These are phyloP conservation scores for Vitis hybrid DNA, from an alignment of 177 flowering plant genomes.

Conservation along the genomic window DNA sequence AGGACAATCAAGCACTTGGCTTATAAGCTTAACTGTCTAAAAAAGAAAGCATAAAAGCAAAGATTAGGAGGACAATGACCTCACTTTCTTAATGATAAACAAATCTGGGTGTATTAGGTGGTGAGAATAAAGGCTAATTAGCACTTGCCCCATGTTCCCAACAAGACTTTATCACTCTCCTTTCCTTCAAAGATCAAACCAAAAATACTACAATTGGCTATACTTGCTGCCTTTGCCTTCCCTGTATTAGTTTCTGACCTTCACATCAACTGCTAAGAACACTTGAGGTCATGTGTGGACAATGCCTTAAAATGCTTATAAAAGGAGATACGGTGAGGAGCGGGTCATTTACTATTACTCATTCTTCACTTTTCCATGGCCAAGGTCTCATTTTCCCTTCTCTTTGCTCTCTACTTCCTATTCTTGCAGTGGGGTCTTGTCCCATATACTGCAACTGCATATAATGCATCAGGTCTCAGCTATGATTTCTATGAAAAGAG, in stretches of 20 bases:
- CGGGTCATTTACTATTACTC: no score
- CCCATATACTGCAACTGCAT: background rate
- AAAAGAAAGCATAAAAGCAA: no score
- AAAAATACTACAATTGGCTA: background rate
- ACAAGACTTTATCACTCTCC: no score
- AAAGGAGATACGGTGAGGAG: background rate
- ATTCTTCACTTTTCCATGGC: background rate
- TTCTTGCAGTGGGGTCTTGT: background rate
- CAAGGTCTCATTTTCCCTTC: background rate
- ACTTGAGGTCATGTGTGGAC: background rate
- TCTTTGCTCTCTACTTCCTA: background rate
- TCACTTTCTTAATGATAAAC: no score
- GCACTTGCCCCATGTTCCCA: no score
- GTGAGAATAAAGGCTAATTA: no score
- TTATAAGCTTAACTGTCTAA: no score
- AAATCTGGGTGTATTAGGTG: no score
- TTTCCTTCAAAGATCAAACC: no score
- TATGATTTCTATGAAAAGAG: slow-evolving; percentile 15
- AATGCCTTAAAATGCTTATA: background rate
- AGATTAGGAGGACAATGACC: no score
- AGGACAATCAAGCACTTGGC: no score
- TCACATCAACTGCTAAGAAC: background rate
- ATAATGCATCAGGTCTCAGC: slow-evolving; percentile 10
- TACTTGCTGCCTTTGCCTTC: background rate
- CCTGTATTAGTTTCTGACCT: background rate